Percentiles rank a stretch among this genome's conserved stretches.
These are phyloP conservation scores for Meyerozyma elateridarum DNA, from an alignment of 1,139 yeast species.

Conservation along the genomic window DNA sequence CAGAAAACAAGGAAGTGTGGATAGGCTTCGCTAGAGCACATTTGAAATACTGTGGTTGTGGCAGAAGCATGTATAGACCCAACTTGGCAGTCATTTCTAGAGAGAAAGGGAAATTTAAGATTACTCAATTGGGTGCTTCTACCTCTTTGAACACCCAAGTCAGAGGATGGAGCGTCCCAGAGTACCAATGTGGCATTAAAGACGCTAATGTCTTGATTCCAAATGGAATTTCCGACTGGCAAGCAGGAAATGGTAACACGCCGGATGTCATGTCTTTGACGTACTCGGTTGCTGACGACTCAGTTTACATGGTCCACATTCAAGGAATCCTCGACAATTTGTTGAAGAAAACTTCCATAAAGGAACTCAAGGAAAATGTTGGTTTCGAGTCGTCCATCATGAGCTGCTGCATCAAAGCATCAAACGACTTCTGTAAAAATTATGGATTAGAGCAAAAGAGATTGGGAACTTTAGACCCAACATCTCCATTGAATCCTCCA, in stretches of 20 bases:
- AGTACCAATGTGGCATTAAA: conserved; percentile 18
- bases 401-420: conserved; percentile 3
- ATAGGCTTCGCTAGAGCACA: conserved; percentile 37
- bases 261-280: conserved; percentile 12
- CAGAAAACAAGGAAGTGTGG: conserved; percentile 25
- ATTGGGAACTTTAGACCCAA: conserved; percentile 6
- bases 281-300: conserved; percentile 13
- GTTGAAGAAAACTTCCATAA: conserved; percentile 5
- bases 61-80: conserved; percentile 32
- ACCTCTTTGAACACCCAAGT: conserved; percentile 31
- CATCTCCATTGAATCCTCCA: neutral
- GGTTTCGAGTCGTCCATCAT: neutral
- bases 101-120: conserved; percentile 8
- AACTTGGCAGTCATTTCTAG: conserved; percentile 25
- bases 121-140: conserved; percentile 4
- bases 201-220: conserved; percentile 33
- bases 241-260: conserved; percentile 2
- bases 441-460: conserved; percentile 8
- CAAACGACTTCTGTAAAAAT: conserved; percentile 6
- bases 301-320: conserved; percentile 11
- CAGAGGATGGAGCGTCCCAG: conserved; percentile 23
- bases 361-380: conserved; percentile 3
- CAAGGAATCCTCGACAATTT: conserved; percentile 11
- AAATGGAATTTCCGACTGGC: conserved; percentile 34
- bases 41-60: conserved; percentile 33